Conservation (phyloP, 768 basidiomycete genomes). For the Tulasnella sp. region DNA sequence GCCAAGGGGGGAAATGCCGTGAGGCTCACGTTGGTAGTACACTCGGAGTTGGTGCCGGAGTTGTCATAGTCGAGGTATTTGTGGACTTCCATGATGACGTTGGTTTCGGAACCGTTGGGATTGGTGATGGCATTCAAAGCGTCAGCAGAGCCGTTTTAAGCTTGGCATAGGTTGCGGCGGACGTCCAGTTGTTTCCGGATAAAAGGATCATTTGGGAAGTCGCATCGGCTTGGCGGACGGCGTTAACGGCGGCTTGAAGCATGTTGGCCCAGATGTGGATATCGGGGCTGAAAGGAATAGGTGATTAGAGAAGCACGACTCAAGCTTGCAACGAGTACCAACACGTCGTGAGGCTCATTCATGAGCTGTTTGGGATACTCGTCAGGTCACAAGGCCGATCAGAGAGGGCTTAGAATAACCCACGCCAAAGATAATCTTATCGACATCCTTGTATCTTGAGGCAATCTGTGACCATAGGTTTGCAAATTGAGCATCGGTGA, state of each 20-base stretch:
- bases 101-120: conserved; percentile 31
- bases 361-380: no score
- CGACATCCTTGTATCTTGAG: conserved; percentile 31
- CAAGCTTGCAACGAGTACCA: conserved; percentile 13
- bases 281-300: conserved; percentile 23
- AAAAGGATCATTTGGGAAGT: conserved; percentile 44
- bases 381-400: not conserved
- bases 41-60: conserved; percentile 34
- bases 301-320: not conserved
- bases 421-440: conserved; percentile 29
- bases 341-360: conserved; percentile 50
- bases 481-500: conserved; percentile 43
- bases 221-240: conserved; percentile 46
- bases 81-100: conserved; percentile 50
- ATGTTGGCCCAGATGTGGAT: conserved; percentile 38
- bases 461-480: conserved; percentile 43
- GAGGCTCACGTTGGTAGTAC: conserved; percentile 35
- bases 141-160: conserved; percentile 39
- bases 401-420: not conserved
- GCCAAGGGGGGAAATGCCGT: no score
- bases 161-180: conserved; percentile 30
- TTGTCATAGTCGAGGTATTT: conserved; percentile 48
- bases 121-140: conserved; percentile 37
- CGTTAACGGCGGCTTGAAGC: conserved; percentile 49
- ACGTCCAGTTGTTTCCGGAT: conserved; percentile 45